Evolutionary conservation across 768 basidiomycete species (phyloP).

Genomic region (Trametes maxima): DNA sequence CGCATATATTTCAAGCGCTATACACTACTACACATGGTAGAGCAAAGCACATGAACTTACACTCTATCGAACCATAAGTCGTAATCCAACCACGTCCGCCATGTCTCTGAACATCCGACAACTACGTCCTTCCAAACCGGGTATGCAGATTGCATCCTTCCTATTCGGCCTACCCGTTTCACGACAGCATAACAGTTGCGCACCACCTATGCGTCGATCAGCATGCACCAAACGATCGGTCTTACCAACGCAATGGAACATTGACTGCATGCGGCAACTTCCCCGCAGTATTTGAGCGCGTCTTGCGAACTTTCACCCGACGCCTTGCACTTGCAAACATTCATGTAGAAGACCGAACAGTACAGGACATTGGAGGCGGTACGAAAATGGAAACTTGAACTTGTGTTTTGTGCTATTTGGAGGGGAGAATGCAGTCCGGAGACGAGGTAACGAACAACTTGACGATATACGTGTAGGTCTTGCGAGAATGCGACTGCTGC

Average conservation of each 20-base stretch:
- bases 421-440: slow-evolving; percentile 36
- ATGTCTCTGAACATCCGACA: neutral
- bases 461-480: slow-evolving; percentile 26
- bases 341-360: slow-evolving; percentile 45
- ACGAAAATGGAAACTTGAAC: slow-evolving; percentile 63
- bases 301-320: slow-evolving; percentile 11
- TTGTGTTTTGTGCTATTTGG: slow-evolving; percentile 60
- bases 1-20: neutral
- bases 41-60: neutral
- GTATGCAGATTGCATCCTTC: neutral
- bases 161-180: neutral
- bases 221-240: neutral
- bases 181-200: neutral
- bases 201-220: neutral
- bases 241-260: neutral
- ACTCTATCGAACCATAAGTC: neutral
- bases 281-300: neutral
- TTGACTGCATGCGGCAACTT: neutral
- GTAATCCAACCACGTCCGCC: too few species aligned
- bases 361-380: slow-evolving; percentile 59
- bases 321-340: slow-evolving; percentile 28
- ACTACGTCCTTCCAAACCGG: neutral
- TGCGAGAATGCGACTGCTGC: slow-evolving; percentile 27
- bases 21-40: neutral
- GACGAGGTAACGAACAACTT: slow-evolving; percentile 40